These are phyloP conservation scores for Harringtonia aguacate DNA, from an alignment of 2,329 filamentous ascomycete species.

Conservation along the genomic window DNA sequence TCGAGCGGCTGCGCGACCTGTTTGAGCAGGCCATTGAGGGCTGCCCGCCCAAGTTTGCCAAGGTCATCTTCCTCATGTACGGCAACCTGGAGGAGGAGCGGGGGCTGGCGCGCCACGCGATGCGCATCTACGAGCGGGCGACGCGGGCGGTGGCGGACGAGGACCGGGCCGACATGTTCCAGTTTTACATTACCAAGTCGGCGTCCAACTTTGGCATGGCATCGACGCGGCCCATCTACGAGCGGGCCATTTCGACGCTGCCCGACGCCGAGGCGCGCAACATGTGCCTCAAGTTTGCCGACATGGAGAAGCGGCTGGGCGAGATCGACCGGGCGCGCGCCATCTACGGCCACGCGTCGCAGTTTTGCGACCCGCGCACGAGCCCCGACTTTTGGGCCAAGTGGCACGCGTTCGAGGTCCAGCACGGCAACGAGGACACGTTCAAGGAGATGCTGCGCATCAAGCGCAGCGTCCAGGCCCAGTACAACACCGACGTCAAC, in stretches of 20 bases:
- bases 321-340: constrained; percentile 81
- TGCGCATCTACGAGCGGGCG: constrained; percentile 97
- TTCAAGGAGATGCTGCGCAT: constrained; percentile 99
- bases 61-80: constrained; percentile 95
- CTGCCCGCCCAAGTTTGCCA: constrained; percentile 91
- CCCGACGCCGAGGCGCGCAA: constrained; percentile 88
- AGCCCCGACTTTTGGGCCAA: constrained; percentile 88
- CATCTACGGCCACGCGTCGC: constrained; percentile 92
- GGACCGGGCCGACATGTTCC: constrained; percentile 94
- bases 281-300: constrained; percentile 97
- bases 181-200: constrained; percentile 86
- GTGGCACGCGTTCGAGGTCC: constrained; percentile 95
- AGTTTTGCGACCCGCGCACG: constrained; percentile 92
- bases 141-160: constrained; percentile 92
- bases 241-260: constrained; percentile 85
- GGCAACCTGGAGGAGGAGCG: constrained; percentile 93
- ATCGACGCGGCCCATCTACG: constrained; percentile 90
- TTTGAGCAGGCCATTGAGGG: constrained; percentile 96
- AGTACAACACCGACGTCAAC: constrained; percentile 98
- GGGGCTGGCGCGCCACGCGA: constrained; percentile 87
- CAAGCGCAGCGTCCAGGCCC: constrained; percentile 92
- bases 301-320: constrained; percentile 44
- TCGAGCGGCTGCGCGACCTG: constrained; percentile 84
- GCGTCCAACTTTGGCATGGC: constrained; percentile 96
- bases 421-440: constrained; percentile 97